A percentile compares a stretch with the other conserved stretches of the same genome.
These are phyloP conservation scores for Solanum medicagineum DNA, from an alignment of 257 asterid genomes.

Conservation along the genomic window DNA sequence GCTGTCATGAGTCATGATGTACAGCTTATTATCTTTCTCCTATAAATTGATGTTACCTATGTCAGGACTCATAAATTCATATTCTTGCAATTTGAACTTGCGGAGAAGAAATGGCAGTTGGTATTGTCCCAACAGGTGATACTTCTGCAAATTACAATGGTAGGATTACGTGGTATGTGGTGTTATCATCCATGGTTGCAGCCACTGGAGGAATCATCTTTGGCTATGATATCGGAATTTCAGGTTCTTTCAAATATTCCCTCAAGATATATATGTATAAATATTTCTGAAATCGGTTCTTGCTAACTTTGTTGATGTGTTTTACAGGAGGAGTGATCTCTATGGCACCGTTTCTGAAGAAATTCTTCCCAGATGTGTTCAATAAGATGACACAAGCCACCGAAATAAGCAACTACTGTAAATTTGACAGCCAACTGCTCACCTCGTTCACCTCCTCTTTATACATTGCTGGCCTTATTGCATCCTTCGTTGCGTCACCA, in stretches of 20 bases:
- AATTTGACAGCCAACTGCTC: slow-evolving; percentile 37
- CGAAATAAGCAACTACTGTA: slow-evolving; percentile 37
- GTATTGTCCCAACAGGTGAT: background rate
- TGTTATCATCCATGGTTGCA: slow-evolving; percentile 15
- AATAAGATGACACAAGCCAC: slow-evolving; percentile 15
- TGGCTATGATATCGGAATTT: slow-evolving; percentile 24
- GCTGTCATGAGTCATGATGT: background rate
- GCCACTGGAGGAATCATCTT: slow-evolving; percentile 23
- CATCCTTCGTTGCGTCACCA: slow-evolving; percentile 36
- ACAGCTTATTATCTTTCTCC: background rate
- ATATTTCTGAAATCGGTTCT: background rate
- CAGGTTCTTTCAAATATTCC: slow-evolving; percentile 8
- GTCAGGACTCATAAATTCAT: background rate
- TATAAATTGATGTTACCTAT: background rate
- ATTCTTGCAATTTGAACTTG: background rate
- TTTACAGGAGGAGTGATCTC: slow-evolving; percentile 46
- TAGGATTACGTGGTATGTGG: slow-evolving; percentile 13
- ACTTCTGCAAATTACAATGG: slow-evolving; percentile 4
- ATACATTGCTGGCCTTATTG: slow-evolving; percentile 41
- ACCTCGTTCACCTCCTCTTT: slow-evolving; percentile 41
- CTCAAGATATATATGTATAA: background rate
- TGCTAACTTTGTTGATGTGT: background rate
- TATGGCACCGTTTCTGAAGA: slow-evolving; percentile 36
- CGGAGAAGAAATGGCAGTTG: slow-evolving; percentile 3
- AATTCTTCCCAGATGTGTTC: slow-evolving; percentile 33